Conservation (phyloP, 1,139 yeast genomes). For the Taphrina pruni region DNA sequence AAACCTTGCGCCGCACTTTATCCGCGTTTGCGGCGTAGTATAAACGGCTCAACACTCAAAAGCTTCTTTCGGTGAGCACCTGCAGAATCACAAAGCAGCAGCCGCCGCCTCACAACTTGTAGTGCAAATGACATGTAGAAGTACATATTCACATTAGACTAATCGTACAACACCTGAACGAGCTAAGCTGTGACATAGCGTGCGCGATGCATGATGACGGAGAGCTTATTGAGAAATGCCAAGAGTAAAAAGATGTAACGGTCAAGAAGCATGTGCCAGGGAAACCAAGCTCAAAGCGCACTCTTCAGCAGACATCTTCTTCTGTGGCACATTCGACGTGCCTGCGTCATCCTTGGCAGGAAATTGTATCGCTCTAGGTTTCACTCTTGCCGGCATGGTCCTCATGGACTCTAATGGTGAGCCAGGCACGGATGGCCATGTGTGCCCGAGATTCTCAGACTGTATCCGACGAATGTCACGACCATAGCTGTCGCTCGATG, state of each 20-base stretch:
- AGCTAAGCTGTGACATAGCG: not conserved
- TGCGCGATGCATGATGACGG: not conserved
- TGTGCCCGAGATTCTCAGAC: constrained; percentile 9
- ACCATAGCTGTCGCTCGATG: constrained; percentile 13
- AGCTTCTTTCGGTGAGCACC: not conserved
- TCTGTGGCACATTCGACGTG: not conserved
- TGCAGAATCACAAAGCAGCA: not conserved
- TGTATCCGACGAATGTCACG: constrained; percentile 2
- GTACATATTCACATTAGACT: not conserved
- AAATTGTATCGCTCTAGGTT: not conserved
- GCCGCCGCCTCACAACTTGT: too few species aligned
- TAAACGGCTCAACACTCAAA: not conserved
- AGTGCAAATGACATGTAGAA: not conserved
- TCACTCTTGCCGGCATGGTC: not conserved
- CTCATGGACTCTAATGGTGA: constrained; percentile 9
- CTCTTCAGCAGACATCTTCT: constrained; percentile 32
- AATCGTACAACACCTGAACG: not conserved
- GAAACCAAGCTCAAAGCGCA: constrained; percentile 34
- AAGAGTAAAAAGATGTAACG: not conserved
- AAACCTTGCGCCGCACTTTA: constrained; percentile 3
- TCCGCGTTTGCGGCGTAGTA: not conserved
- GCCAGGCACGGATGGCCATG: constrained; percentile 4
- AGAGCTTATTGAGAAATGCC: not conserved
- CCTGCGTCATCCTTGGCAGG: not conserved
- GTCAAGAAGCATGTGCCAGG: constrained; percentile 22